Base-by-base conservation (phyloP, 2,329 filamentous ascomycete genomes). In the Chaetomium sp. region DNA sequence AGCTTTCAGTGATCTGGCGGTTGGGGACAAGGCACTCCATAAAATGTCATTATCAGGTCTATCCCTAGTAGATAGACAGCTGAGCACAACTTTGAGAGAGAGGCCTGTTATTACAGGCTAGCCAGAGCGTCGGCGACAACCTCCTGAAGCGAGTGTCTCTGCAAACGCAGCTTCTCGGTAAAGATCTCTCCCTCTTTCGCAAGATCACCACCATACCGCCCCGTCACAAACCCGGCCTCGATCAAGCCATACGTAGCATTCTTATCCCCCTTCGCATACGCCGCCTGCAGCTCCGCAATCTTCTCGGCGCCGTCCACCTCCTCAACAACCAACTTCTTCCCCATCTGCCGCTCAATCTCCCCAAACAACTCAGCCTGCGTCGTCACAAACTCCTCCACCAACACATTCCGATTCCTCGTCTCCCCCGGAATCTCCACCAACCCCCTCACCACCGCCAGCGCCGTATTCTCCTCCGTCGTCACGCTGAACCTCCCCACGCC, bases 331-430 rank as follows among this genome's bases (percentile, higher is more conserved):
- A 75, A 74, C 49, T 80, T 79, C n/a, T 80, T 75, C 2, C 81
- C 78, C 65, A 83, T 79, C 5, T 81, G 77, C 13, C 79, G 77
- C 70, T 85, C 82, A 2, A 84, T 74, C 9, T 82, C 79, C 58
- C 81, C 81, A 50, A 84, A 67, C 13, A 78, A 54, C 62, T 74
- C 68, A 47, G 68, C 72, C 67, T 76, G 75, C 6, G 72, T 74
- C 21, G 73, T 65, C 1, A 71, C 72, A 62, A 76, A 75, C 59
- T 78, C 75, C 60, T 73, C 73, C n/a, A 77, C 64, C 57, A 70
- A 73, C 19, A 77, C 67, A 53, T 71, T 73, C 45, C 60, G 71
- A 59, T 76, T 78, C 66, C 69, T 74, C 13, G 75, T 77, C 64
- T 74, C 73, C n/a, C 71, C 73, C 27, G 71, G 70, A 19, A 65